These are phyloP conservation scores for Auricularia sp. DNA, from an alignment of 768 basidiomycete genomes.

Conservation along the genomic window DNA sequence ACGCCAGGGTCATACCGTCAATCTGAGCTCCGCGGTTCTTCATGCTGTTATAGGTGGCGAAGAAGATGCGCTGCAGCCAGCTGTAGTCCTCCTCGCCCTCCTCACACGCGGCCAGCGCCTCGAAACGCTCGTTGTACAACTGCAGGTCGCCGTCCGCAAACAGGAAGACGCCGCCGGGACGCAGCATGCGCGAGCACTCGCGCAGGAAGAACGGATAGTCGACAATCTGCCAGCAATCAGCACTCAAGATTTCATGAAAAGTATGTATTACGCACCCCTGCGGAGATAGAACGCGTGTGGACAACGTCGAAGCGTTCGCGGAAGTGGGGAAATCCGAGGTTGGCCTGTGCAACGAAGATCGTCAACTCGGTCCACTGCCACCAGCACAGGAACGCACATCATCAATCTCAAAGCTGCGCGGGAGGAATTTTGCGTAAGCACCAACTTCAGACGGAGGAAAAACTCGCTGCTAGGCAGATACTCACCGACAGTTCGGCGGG, in stretches of 20 bases:
- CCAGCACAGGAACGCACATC: conserved; percentile 16
- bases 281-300: conserved; percentile 20
- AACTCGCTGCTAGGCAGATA: not conserved
- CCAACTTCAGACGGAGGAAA: not conserved
- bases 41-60: conserved; percentile 23
- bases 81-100: conserved; percentile 14
- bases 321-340: conserved; percentile 26
- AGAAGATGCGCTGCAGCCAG: conserved; percentile 19
- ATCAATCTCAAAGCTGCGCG: conserved; percentile 24
- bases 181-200: conserved; percentile 18
- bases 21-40: conserved; percentile 15
- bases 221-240: conserved; percentile 15
- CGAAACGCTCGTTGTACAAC: conserved; percentile 20
- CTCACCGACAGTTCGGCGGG: conserved; percentile 22
- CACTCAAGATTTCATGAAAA: not conserved
- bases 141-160: conserved; percentile 25
- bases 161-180: conserved; percentile 22
- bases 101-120: conserved; percentile 16
- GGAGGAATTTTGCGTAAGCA: not conserved
- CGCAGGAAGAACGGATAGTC: conserved; percentile 19
- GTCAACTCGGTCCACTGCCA: not conserved
- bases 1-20: not conserved
- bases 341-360: conserved; percentile 15
- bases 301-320: conserved; percentile 21
- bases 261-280: conserved; percentile 13